Conservation (phyloP, 2,329 filamentous ascomycete genomes). For the Stagonosporopsis vannaccii region DNA sequence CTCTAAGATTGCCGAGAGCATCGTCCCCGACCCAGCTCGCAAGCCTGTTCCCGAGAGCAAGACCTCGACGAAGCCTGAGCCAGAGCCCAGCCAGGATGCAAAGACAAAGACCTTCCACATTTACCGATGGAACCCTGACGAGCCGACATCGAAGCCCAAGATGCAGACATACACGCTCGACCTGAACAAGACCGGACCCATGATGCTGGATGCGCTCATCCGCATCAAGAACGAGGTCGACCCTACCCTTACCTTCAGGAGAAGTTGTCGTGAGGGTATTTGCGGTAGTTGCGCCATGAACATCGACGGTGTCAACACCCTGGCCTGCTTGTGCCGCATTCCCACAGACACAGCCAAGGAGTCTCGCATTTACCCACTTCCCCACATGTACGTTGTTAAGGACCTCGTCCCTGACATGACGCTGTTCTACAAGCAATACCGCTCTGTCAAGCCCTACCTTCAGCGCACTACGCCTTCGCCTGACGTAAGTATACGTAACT, state of each 20-base stretch:
- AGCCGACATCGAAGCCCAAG: slow-evolving; percentile 87
- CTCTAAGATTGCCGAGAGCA: slow-evolving; percentile 42
- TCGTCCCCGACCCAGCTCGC: slow-evolving; percentile 35
- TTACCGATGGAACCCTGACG: slow-evolving; percentile 98
- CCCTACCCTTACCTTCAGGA: slow-evolving; percentile 92
- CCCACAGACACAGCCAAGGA: slow-evolving; percentile 81
- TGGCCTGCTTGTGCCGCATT: slow-evolving; percentile 97
- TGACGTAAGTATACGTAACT: slow-evolving; percentile 69
- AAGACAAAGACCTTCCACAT: slow-evolving; percentile 95
- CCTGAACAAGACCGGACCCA: slow-evolving; percentile 98
- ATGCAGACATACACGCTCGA: slow-evolving; percentile 97
- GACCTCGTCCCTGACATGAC: slow-evolving; percentile 97
- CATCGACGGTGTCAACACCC: slow-evolving; percentile 97
- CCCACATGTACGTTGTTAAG: slow-evolving; percentile 99
- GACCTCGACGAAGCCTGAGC: slow-evolving; percentile 68
- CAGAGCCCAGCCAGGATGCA: slow-evolving; percentile 63
- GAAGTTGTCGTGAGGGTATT: slow-evolving; percentile 97
- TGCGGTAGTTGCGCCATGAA: slow-evolving; percentile 99
- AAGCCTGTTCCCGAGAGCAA: slow-evolving; percentile 56
- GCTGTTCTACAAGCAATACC: slow-evolving; percentile 99
- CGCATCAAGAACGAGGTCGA: slow-evolving; percentile 99
- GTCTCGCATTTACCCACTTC: slow-evolving; percentile 94
- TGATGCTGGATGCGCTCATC: slow-evolving; percentile 96
- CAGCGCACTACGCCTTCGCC: slow-evolving; percentile 85
- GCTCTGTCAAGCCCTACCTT: slow-evolving; percentile 98